These are phyloP conservation scores for Xylariaceae sp. DNA, from an alignment of 2,329 filamentous ascomycete genomes.

Conservation along the genomic window DNA sequence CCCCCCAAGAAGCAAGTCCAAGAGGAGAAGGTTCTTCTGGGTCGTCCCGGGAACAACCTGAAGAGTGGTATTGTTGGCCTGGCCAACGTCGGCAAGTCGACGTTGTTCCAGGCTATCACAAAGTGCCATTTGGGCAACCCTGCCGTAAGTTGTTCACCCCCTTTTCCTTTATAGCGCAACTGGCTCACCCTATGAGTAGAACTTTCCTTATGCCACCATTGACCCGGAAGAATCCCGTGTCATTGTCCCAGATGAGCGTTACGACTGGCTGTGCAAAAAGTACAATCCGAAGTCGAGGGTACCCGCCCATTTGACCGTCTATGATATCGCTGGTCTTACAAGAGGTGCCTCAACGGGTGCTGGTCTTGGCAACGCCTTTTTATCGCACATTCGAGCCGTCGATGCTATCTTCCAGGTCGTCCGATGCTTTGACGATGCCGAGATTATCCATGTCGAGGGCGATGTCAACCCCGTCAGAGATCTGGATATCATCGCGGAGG, in stretches of 20 bases:
- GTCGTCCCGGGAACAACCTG: slow-evolving; percentile 94
- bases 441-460: slow-evolving; percentile 99
- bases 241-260: slow-evolving; percentile 93
- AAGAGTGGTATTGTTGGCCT: slow-evolving; percentile 99
- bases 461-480: slow-evolving; percentile 95
- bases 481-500: slow-evolving; percentile 94
- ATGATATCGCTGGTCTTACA: slow-evolving; percentile 97
- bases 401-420: slow-evolving; percentile 98
- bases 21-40: slow-evolving; percentile 95
- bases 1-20: slow-evolving; percentile 89
- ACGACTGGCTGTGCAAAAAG: slow-evolving; percentile 92
- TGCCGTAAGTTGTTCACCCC: slow-evolving; percentile 65
- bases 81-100: slow-evolving; percentile 99
- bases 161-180: slow-evolving; percentile 28
- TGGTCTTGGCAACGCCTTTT: slow-evolving; percentile 95
- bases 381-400: slow-evolving; percentile 97
- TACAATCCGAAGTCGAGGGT: slow-evolving; percentile 98
- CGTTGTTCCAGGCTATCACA: slow-evolving; percentile 98
- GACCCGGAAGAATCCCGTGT: slow-evolving; percentile 98
- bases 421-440: slow-evolving; percentile 96
- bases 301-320: slow-evolving; percentile 97
- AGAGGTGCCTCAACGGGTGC: slow-evolving; percentile 95
- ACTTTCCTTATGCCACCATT: slow-evolving; percentile 99
- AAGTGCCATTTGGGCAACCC: slow-evolving; percentile 97
- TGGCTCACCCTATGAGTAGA: slow-evolving; percentile 56